Conservation (phyloP, 305 asterid species). For the Andrographis paniculata region DNA sequence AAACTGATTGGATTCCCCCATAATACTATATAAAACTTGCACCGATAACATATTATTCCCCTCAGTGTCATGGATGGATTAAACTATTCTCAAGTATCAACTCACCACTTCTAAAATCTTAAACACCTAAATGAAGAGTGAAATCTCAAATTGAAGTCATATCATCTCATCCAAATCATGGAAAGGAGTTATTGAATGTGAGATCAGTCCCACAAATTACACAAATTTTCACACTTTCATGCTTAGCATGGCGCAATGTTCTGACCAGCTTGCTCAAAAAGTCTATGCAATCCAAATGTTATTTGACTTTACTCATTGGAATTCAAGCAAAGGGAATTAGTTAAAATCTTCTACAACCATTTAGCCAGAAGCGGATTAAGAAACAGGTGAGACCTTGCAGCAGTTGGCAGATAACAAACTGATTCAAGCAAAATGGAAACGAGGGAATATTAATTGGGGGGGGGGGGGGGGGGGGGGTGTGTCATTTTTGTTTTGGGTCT, state of each 20-base stretch:
- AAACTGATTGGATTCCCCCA: not conserved
- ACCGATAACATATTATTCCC: not conserved
- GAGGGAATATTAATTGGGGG: no score
- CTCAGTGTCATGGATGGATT: not conserved
- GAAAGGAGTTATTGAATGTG: not conserved
- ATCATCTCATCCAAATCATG: constrained; percentile 2
- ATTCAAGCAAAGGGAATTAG: no score
- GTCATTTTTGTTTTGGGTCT: not conserved
- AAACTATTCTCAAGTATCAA: not conserved
- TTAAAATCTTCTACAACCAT: no score
- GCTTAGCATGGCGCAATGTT: no score
- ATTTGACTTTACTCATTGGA: no score
- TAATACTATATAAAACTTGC: not conserved
- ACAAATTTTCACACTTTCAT: not conserved
- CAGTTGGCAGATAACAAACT: no score
- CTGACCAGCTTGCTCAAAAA: no score
- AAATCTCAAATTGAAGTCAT: not conserved
- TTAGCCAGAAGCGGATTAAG: no score
- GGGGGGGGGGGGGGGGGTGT: no score
- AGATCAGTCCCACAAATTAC: not conserved
- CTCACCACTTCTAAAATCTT: not conserved
- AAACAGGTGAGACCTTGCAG: no score
- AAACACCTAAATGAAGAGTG: not conserved
- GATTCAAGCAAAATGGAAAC: no score
- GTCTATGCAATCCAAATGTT: no score